Evolutionary conservation across 306 rosid genomes (phyloP), one percentile per base, ranked within the genome.

Genomic region (Purshia tridentata): DNA sequence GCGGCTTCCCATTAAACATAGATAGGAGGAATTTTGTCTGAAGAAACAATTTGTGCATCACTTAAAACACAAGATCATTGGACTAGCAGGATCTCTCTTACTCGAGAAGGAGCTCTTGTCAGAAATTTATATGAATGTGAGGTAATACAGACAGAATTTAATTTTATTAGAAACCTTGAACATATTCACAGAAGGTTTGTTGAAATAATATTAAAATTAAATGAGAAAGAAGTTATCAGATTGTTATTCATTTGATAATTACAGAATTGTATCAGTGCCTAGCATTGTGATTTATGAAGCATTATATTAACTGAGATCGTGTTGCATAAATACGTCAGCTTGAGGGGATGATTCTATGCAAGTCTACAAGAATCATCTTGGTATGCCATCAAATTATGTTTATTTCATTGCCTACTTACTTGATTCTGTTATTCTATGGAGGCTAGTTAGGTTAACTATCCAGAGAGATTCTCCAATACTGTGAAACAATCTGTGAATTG

Each of bases 81-180:
- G 9, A 47, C 65, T 23, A 69, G 64, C 49, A 5, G 20, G 41
- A 0, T 55, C 54, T 22, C 53, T 23, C 48, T 55, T 68, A 5
- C 45, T 39, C n/a, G 13, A 23, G 39, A 49, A 22, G 40, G 9
- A n/a, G 49, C 14, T 42, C 54, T 13, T 48, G 41, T 54, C 13
- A 41, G 50, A 22, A 51, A 70, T 61, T 19, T 50, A 62, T 71
- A 23, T 65, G 45, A 46, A 61, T 58, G 70, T 47, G 51, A 56
- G 20, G 65, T 54, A 6, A 18, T 60, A 14, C 3, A 10, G 40
- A 50, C 49, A 11, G 16, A 9, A 40, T 57, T 58, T n/a, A 1
- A 5, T 40, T 23, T 7, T 4, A 29, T 5, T 56, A 18, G 35
- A 63, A 5, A 13, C 48, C 35, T 63, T 63, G 48, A 61, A 58